Evolutionary conservation across 139 green algal species (phyloP).

Genomic region (Coccomyxa sp.): DNA sequence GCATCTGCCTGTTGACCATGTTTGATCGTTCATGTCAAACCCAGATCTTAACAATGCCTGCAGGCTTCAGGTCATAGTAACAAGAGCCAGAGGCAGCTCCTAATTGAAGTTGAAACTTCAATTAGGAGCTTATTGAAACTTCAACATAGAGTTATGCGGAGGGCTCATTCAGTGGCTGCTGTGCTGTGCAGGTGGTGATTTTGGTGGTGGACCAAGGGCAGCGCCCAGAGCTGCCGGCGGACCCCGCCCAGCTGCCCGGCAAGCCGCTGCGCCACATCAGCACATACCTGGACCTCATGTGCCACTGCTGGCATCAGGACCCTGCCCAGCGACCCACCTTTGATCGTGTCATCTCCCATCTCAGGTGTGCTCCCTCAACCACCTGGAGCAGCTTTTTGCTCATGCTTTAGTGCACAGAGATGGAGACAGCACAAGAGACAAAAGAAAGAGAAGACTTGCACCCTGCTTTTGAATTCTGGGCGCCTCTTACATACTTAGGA

Average conservation of each 20-base stretch:
- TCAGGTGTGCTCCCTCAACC: constrained; percentile 1
- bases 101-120: too few relatives aligned
- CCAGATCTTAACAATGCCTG: background rate
- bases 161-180: too few relatives aligned
- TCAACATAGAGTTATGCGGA: too few relatives aligned
- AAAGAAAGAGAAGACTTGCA: too few relatives aligned
- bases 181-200: constrained; percentile 19
- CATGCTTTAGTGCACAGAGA: too few relatives aligned
- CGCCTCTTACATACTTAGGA: too few relatives aligned
- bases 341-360: constrained; percentile 8
- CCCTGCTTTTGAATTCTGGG: too few relatives aligned
- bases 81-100: too few relatives aligned
- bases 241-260: background rate
- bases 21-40: background rate
- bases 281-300: constrained; percentile 11
- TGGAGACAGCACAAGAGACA: too few relatives aligned
- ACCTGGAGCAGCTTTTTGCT: too few relatives aligned
- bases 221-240: constrained; percentile 12
- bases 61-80: too few relatives aligned
- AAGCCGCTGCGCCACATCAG: background rate
- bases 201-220: constrained; percentile 9
- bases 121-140: too few relatives aligned
- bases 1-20: background rate
- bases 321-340: constrained; percentile 1
- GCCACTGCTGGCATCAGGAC: constrained; percentile 15